Conservation (phyloP, 208 protist species). For the Naegleria lovaniensis region DNA sequence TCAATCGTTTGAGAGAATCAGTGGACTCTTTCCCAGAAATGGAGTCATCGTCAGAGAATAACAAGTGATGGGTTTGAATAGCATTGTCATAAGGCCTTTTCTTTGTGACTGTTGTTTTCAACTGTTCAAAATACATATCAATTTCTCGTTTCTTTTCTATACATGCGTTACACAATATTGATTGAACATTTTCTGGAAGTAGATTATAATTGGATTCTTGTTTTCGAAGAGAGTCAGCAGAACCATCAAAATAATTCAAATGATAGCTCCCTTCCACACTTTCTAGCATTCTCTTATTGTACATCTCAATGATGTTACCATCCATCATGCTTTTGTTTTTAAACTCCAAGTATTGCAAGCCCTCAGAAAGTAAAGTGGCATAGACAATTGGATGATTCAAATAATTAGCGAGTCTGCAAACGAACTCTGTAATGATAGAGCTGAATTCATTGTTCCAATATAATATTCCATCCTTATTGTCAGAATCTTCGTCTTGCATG, state of each 20-base stretch:
- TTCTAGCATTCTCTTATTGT: background rate
- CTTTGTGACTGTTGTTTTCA: background rate
- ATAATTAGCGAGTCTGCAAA: constrained; percentile 7
- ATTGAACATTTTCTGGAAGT: background rate
- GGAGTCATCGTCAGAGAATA: background rate
- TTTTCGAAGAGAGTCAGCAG: background rate
- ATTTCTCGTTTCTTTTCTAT: background rate
- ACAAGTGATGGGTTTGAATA: background rate
- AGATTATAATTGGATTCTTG: background rate
- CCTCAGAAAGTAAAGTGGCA: background rate
- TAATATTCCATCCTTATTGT: background rate
- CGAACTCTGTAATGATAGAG: background rate
- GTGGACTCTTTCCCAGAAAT: background rate
- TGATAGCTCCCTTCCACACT: background rate
- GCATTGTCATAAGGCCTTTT: background rate
- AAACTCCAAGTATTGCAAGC: background rate
- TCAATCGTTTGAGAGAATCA: background rate
- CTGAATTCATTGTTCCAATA: background rate
- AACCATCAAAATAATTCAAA: background rate
- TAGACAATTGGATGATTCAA: background rate
- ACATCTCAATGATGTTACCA: background rate
- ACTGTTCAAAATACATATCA: background rate
- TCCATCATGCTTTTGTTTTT: background rate
- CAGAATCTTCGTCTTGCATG: background rate
- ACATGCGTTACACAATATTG: background rate